phyloP scores from a whole-genome alignment of 345 rosid genomes.

The Carallia brachiata region DNA sequence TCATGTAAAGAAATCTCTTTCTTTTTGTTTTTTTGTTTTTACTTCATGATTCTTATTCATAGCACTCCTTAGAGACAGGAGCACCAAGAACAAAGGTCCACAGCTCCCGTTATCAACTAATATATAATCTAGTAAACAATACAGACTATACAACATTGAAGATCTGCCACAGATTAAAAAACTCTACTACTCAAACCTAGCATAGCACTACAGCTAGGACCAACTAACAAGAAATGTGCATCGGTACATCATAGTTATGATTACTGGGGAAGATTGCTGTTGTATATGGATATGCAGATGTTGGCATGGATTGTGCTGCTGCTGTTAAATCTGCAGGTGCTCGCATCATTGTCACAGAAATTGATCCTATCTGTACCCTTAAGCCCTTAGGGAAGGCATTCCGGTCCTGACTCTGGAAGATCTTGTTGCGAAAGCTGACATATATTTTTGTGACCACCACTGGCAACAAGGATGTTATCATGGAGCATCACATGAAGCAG shows the following conservation, averaged over 20 bases:
- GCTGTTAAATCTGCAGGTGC: conserved; percentile 90
- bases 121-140: too few relatives aligned
- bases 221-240: too few relatives aligned
- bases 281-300: conserved; percentile 85
- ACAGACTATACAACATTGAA: too few relatives aligned
- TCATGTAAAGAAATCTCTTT: too few relatives aligned
- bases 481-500: conserved; percentile 81
- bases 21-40: too few relatives aligned
- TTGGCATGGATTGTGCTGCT: conserved; percentile 91
- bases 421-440: conserved; percentile 61
- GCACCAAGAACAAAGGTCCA: too few relatives aligned
- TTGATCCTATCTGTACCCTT: conserved; percentile 90
- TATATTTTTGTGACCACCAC: conserved; percentile 74
- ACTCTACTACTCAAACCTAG: too few relatives aligned
- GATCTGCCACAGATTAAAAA: too few relatives aligned
- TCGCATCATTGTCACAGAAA: conserved; percentile 80
- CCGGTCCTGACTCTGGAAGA: conserved; percentile 75
- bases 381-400: conserved; percentile 85
- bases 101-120: too few relatives aligned
- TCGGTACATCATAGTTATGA: conserved; percentile 47
- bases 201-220: too few relatives aligned
- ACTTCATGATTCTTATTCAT: too few relatives aligned
- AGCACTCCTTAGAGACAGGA: too few relatives aligned
- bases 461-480: conserved; percentile 84
- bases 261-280: conserved; percentile 86